Conservation (phyloP, 2,329 filamentous ascomycete genomes). For the Cercospora canescens region DNA sequence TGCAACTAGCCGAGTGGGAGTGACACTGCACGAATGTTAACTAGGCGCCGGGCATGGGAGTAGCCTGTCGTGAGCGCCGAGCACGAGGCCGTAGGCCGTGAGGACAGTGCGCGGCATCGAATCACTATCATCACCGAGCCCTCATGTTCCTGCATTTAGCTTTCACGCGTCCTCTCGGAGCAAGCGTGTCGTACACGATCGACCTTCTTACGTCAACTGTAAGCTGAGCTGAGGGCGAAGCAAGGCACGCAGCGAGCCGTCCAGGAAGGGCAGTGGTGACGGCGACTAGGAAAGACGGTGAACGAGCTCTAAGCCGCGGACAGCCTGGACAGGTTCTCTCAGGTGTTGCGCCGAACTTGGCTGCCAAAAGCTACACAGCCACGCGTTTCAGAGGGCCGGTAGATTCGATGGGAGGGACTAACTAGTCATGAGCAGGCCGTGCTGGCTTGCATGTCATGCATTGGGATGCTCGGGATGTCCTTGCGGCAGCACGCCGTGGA, state of each 20-base stretch:
- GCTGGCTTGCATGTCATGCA: not conserved
- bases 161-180: not conserved
- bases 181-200: not conserved
- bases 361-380: not conserved
- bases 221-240: not conserved
- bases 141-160: not conserved
- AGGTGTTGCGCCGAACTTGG: not conserved
- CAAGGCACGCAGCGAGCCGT: constrained; percentile 13
- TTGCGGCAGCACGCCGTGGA: constrained; percentile 13
- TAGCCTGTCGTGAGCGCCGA: not conserved
- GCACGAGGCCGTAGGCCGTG: not conserved
- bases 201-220: not conserved
- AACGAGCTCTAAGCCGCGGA: not conserved
- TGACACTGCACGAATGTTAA: not conserved
- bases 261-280: not conserved
- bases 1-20: not conserved
- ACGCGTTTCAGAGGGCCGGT: constrained; percentile 5
- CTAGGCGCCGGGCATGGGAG: not conserved
- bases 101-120: not conserved
- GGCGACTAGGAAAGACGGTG: constrained; percentile 8
- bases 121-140: not conserved
- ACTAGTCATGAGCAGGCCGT: not conserved
- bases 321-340: not conserved
- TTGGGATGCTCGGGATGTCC: constrained; percentile 7
- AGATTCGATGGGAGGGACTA: not conserved